Conservation (phyloP, 768 basidiomycete species). For the Mycena vulgaris region DNA sequence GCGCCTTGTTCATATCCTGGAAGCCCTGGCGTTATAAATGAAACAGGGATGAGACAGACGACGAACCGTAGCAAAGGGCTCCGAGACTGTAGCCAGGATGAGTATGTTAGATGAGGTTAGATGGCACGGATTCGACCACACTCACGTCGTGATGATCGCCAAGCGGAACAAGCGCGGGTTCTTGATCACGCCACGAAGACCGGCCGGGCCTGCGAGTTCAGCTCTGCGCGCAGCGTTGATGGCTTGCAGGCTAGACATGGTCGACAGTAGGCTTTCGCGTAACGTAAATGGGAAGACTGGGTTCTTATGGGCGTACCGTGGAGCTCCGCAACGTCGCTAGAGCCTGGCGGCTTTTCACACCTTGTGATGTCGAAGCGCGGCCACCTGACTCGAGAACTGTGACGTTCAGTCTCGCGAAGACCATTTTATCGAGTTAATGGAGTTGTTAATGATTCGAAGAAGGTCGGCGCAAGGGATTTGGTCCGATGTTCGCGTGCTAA, state of each 20-base stretch:
- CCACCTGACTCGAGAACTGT: constrained; percentile 23
- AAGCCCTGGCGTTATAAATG: background rate
- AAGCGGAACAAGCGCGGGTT: constrained; percentile 40
- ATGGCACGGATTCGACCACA: background rate
- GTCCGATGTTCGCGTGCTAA: background rate
- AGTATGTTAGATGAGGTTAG: background rate
- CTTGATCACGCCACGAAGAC: constrained; percentile 36
- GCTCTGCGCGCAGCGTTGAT: constrained; percentile 39
- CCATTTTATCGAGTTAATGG: background rate
- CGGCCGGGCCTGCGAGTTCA: constrained; percentile 41
- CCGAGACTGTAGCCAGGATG: constrained; percentile 32
- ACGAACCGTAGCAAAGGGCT: constrained; percentile 40
- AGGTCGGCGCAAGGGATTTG: background rate
- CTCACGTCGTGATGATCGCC: constrained; percentile 40
- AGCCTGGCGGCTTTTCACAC: constrained; percentile 10
- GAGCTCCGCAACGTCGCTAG: constrained; percentile 17
- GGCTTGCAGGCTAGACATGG: constrained; percentile 38
- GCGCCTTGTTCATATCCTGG: constrained; percentile 42
- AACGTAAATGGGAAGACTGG: background rate
- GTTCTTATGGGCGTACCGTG: constrained; percentile 20
- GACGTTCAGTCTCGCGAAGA: constrained; percentile 9
- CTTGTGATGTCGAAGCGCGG: constrained; percentile 31
- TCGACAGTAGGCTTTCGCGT: background rate
- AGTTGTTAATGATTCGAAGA: background rate
- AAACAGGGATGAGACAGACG: background rate